phyloP scores from a whole-genome alignment of 495 filamentous ascomycete species.

The Tuber magnatum region DNA sequence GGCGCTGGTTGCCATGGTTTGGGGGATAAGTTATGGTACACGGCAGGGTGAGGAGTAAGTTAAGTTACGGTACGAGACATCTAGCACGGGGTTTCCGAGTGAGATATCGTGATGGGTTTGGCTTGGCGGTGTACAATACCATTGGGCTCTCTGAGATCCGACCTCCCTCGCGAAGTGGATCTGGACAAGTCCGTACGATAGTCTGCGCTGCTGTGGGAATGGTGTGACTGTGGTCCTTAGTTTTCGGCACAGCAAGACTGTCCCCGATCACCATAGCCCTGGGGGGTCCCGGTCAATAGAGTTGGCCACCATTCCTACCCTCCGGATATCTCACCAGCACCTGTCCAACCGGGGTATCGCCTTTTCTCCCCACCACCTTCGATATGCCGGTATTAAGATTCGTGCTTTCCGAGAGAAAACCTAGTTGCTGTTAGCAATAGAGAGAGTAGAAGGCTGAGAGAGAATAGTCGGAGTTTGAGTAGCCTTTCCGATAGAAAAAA shows the following conservation, averaged over 20 bases:
- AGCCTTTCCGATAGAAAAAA: too few species aligned
- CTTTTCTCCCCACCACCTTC: not conserved
- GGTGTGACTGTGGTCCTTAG: not conserved
- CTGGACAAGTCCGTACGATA: not conserved
- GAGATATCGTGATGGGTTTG: not conserved
- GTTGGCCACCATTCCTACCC: not conserved
- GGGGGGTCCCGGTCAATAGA: not conserved
- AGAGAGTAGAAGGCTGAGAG: too few species aligned
- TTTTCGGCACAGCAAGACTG: not conserved
- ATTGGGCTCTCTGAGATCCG: not conserved
- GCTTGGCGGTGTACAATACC: not conserved
- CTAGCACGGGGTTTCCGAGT: constrained; percentile 1
- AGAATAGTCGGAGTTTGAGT: too few species aligned
- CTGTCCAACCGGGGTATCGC: not conserved
- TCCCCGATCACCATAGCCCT: not conserved
- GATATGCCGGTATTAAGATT: not conserved
- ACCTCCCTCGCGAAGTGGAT: too few species aligned
- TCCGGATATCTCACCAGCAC: not conserved
- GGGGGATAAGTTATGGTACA: constrained; percentile 1
- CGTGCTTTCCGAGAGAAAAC: not conserved
- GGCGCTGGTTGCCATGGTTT: not conserved
- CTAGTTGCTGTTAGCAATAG: too few species aligned
- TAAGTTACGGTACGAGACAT: constrained; percentile 1
- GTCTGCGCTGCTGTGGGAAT: not conserved
- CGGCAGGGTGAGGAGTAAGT: not conserved